Conservation (phyloP, 306 rosid species). For the Citrullus amarus region DNA sequence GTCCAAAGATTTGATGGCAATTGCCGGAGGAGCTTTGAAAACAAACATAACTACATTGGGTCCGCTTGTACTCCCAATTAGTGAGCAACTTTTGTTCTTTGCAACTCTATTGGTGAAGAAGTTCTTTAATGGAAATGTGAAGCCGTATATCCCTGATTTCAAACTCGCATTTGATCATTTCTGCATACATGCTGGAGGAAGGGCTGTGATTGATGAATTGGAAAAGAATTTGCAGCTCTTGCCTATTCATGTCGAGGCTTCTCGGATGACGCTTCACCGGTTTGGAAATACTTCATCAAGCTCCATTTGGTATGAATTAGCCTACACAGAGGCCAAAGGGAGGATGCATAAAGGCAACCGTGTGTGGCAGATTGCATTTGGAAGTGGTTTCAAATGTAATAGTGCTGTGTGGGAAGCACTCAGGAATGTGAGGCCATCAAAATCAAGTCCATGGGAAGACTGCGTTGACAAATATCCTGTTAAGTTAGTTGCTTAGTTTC, state of each 20-base stretch:
- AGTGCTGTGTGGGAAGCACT: slow-evolving; percentile 81
- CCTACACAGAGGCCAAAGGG: slow-evolving; percentile 61
- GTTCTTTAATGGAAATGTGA: slow-evolving; percentile 31
- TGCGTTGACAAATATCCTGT: slow-evolving; percentile 61
- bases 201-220: slow-evolving; percentile 77
- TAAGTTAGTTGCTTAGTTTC: slow-evolving; percentile 27
- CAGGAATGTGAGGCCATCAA: slow-evolving; percentile 42
- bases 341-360: slow-evolving; percentile 57
- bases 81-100: slow-evolving; percentile 71
- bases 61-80: slow-evolving; percentile 66
- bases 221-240: slow-evolving; percentile 63
- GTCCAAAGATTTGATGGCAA: slow-evolving; percentile 71
- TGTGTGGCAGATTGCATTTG: slow-evolving; percentile 84
- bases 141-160: slow-evolving; percentile 72
- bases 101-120: slow-evolving; percentile 41
- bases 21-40: slow-evolving; percentile 64
- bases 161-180: slow-evolving; percentile 72
- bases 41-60: slow-evolving; percentile 64
- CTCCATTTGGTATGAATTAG: slow-evolving; percentile 75
- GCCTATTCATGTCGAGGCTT: slow-evolving; percentile 65
- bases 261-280: slow-evolving; percentile 68
- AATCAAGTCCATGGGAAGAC: slow-evolving; percentile 68
- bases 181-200: slow-evolving; percentile 70
- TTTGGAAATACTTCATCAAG: slow-evolving; percentile 79
- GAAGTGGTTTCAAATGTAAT: slow-evolving; percentile 72